These are phyloP conservation scores for Eucalyptus sp. DNA, from an alignment of 345 rosid genomes.

Conservation along the genomic window DNA sequence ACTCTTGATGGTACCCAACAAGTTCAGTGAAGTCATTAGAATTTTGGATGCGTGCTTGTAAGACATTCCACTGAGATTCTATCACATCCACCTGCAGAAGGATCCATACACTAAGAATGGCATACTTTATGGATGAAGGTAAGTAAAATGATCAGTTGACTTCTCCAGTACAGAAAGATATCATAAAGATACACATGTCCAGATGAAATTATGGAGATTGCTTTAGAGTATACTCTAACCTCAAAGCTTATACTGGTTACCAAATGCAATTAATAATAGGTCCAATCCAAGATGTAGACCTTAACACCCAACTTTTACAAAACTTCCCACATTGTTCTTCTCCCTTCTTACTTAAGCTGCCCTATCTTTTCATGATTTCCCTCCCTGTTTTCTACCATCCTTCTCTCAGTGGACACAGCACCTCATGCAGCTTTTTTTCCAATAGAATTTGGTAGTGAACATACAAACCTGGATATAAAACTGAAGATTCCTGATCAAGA, in stretches of 20 bases:
- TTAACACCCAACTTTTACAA: background rate
- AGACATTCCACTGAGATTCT: constrained; percentile 98
- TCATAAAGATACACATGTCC: background rate
- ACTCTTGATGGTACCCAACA: constrained; percentile 97
- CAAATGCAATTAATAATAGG: background rate
- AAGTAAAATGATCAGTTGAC: background rate
- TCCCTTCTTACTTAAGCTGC: background rate
- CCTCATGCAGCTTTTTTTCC: background rate
- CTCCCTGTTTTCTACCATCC: background rate
- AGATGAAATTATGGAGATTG: background rate
- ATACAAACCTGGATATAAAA: constrained; percentile 81
- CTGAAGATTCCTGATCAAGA: constrained; percentile 91
- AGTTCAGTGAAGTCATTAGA: constrained; percentile 93
- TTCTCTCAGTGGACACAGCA: background rate
- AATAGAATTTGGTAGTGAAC: background rate
- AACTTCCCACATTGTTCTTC: background rate
- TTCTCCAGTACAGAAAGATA: background rate
- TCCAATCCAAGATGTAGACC: background rate
- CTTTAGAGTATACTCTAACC: background rate
- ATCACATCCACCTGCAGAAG: constrained; percentile 76
- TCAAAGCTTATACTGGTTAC: background rate
- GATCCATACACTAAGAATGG: background rate
- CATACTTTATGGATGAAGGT: background rate
- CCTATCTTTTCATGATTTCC: background rate
- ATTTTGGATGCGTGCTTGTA: constrained; percentile 74